Conservation (phyloP, 1,284 basidiomycete species). For the Vanrija humicola region DNA sequence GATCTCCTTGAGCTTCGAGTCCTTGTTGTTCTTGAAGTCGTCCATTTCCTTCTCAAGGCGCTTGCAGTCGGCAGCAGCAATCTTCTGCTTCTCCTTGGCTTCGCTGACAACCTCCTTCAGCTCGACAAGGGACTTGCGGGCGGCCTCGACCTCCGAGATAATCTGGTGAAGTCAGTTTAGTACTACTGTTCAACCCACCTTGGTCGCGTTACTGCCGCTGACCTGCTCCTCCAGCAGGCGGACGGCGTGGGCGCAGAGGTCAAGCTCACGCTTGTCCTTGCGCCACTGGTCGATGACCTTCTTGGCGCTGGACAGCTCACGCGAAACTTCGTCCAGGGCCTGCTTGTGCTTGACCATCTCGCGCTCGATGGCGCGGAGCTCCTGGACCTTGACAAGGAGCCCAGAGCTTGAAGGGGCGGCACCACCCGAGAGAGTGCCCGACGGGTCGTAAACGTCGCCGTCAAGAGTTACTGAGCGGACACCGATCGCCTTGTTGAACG, state of each 20-base stretch:
- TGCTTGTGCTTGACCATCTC: conserved; percentile 58
- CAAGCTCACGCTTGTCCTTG: conserved; percentile 64
- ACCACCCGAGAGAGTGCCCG: conserved; percentile 89
- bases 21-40: conserved; percentile 98
- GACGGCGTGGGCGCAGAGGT: conserved; percentile 86
- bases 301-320: conserved; percentile 57
- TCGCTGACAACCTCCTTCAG: conserved; percentile 63
- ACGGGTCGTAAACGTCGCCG: conserved; percentile 95
- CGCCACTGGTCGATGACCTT: conserved; percentile 67
- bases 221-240: conserved; percentile 78
- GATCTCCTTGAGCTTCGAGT: conserved; percentile 90
- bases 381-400: conserved; percentile 78
- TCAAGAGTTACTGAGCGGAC: conserved; percentile 87
- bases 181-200: conserved; percentile 55
- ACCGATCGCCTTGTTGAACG: conserved; percentile 70
- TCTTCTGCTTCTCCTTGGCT: conserved; percentile 72
- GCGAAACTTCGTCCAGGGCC: conserved; percentile 58
- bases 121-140: conserved; percentile 64
- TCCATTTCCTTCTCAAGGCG: conserved; percentile 94
- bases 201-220: conserved; percentile 79
- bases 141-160: conserved; percentile 70
- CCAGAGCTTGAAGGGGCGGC: conserved; percentile 74
- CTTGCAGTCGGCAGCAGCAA: conserved; percentile 71
- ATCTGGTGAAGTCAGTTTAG: conserved; percentile 55
- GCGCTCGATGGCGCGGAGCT: conserved; percentile 62